Evolutionary conservation across 768 basidiomycete genomes (phyloP), one percentile per base, ranked within the genome.

Genomic region (Suillus subaureus): DNA sequence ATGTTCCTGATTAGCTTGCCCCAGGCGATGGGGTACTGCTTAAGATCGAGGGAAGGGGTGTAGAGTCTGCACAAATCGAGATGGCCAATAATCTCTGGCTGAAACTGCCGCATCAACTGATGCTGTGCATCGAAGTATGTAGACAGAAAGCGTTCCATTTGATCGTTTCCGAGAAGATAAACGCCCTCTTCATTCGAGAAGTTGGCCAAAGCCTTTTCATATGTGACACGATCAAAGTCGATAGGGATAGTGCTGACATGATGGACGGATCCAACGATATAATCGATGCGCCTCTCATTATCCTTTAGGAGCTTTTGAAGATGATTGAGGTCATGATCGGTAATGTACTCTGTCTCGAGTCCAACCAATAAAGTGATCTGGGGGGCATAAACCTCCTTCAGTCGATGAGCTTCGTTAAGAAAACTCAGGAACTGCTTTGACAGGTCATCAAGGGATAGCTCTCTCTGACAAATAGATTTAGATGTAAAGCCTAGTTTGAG

Each of bases 11-110:
- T 83, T 42, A 95, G 78, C 74, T 85, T 88, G 49, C 80, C 75
- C 84, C 86, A 89, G 8, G 90, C 89, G 1, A 72, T 73, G 21
- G 88, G 84, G 71, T 84, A 88, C 49, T 84, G 80, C n/a, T 75
- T 70, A 66, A 95, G 82, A 28, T 74, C 75, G 63, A 92, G 74
- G 23, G 77, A 66, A 4, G 96, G 95, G 28, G 81, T 81, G 81
- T 92, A 98, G 11, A 99, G 84, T 2, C 95, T 86, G 75, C 94
- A 96, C 0, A 99, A 85, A 78, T 99, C 97, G 69, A 98, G 82
- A 78, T 99, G 97, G 2, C 95, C 97, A 61, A 99, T 83, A 58
- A 99, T 82, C 75, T 96, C 94, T 21, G 97, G 97, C 62, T 83
- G 85, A 75, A 93, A 88, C 31, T 85, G 84, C 56, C 79, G 72